These are phyloP conservation scores for Triglochin maritima DNA, from an alignment of 106 monocot genomes.

Conservation along the genomic window DNA sequence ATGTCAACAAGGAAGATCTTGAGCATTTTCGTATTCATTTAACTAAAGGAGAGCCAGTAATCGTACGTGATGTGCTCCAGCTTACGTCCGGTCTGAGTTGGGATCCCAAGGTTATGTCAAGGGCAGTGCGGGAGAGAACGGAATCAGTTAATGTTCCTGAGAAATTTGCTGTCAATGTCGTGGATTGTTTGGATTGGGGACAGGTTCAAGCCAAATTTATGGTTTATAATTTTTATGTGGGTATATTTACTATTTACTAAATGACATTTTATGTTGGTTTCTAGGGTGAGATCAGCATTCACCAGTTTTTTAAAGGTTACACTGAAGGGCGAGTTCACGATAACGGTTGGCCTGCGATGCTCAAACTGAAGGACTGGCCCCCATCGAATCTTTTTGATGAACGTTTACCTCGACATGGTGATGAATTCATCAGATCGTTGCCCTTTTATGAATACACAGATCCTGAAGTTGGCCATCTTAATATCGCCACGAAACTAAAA, in stretches of 20 bases:
- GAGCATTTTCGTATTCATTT: conserved; percentile 58
- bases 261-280: too few relatives aligned
- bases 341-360: conserved; percentile 13
- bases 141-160: conserved; percentile 1
- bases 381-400: conserved; percentile 10
- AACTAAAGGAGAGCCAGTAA: conserved; percentile 53
- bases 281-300: conserved; percentile 14
- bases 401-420: conserved; percentile 12
- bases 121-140: conserved; percentile 32
- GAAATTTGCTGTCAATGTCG: conserved; percentile 4
- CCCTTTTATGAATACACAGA: conserved; percentile 20
- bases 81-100: conserved; percentile 55
- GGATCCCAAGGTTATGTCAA: conserved; percentile 76
- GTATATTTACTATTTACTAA: too few relatives aligned
- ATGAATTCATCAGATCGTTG: conserved; percentile 13
- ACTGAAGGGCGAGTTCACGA: conserved; percentile 2
- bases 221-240: too few relatives aligned
- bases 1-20: conserved; percentile 21
- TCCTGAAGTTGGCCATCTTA: conserved; percentile 11
- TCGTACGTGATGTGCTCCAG: conserved; percentile 47
- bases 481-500: conserved; percentile 13
- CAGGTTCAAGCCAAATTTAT: too few relatives aligned
- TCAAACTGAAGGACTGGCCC: conserved; percentile 29
- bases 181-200: conserved; percentile 15
- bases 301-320: conserved; percentile 22